Base-by-base conservation (phyloP, 768 basidiomycete species). In the Termitomyces sp. region DNA sequence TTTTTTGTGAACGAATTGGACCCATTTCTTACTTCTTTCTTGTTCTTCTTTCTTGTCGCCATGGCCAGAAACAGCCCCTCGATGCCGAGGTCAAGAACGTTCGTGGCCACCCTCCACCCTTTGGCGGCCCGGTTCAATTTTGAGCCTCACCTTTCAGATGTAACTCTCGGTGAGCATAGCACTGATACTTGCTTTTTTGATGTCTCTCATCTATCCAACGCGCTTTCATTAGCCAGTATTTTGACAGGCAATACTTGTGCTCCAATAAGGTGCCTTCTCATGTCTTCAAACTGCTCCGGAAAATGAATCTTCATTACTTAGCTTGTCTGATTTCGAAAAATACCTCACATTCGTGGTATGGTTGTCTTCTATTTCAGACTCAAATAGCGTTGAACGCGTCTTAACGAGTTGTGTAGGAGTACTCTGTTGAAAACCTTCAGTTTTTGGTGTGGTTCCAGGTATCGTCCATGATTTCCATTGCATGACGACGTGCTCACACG, bases 191-290 rank as follows among this genome's bases (percentile, higher is more conserved):
- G 29, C 29, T 40, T 62, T 60, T 57, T 60, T 57, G 15, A 43
- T 49, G 38, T 45, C 59, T 59, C 46, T 1, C 11, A 15, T 45
- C 55, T 10, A 42, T 31, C 47, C 62, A 20, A 59, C 25, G 48
- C 32, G 14, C 6, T 37, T 58, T 29, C 15, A 31, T 46, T n/a
- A 59, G 77, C 72, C 40, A 65, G 74, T 54, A 64, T 79, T 52
- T 66, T 79, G 5, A 66, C 77, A 37, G 77, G 77, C 5, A 71
- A 76, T 42, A 78, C 78, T 14, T 78, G 77, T 63, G 55, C 70
- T 49, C 78, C 77, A 12, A 76, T 78, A 62, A 71, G 74, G 73
- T 75, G 29, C 59, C 31, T 56, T 47, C 36, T 56, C 59, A 7
- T 20, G 52, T 59, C 34, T 42, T 29, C 9, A 25, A 34, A 15